These are phyloP conservation scores for Leucocoprinus birnbaumii DNA, from an alignment of 768 basidiomycete species.

Conservation along the genomic window DNA sequence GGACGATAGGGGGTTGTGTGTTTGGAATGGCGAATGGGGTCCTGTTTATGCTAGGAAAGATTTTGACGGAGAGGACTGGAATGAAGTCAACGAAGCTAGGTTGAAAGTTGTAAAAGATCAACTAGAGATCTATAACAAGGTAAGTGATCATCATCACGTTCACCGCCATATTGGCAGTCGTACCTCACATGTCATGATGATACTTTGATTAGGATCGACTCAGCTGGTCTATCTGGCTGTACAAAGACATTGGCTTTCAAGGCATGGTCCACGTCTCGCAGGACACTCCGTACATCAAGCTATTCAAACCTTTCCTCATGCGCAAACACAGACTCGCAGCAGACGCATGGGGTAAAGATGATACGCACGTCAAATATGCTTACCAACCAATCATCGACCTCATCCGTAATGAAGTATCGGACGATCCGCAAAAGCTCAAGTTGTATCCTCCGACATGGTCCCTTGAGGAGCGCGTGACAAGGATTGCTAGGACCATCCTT, in stretches of 20 bases:
- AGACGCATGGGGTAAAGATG: constrained; percentile 79
- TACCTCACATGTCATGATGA: neutral
- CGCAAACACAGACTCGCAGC: constrained; percentile 75
- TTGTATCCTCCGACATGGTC: constrained; percentile 69
- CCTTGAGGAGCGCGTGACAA: constrained; percentile 52
- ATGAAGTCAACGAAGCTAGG: constrained; percentile 64
- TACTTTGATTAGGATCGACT: constrained; percentile 42
- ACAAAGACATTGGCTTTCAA: constrained; percentile 82
- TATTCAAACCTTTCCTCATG: constrained; percentile 62
- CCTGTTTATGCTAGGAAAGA: constrained; percentile 71
- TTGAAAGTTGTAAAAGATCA: constrained; percentile 69
- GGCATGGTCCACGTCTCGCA: constrained; percentile 75
- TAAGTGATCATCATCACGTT: constrained; percentile 18
- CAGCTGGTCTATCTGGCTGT: constrained; percentile 88
- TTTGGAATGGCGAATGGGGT: constrained; percentile 87
- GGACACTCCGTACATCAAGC: constrained; percentile 67
- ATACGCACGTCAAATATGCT: constrained; percentile 48
- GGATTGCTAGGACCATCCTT: constrained; percentile 66
- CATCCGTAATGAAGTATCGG: constrained; percentile 49
- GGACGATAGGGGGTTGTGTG: constrained; percentile 58
- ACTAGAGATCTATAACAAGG: constrained; percentile 66
- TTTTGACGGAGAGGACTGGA: constrained; percentile 58
- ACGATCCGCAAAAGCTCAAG: constrained; percentile 35
- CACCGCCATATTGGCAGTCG: too few species aligned
- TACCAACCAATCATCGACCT: constrained; percentile 68